phyloP scores from a whole-genome alignment of 495 filamentous ascomycete genomes.

The Tuber microsphaerosporum region DNA sequence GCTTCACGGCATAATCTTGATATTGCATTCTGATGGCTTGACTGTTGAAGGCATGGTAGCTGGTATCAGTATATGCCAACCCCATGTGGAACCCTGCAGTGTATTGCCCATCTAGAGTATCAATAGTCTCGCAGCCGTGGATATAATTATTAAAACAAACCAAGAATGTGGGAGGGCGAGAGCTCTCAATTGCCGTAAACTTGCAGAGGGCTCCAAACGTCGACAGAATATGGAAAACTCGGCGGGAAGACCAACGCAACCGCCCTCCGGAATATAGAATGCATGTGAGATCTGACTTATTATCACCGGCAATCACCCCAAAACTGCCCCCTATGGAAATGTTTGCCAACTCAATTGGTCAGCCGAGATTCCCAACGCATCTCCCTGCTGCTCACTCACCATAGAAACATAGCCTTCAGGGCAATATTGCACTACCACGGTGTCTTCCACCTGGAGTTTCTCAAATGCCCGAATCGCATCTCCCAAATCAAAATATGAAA shows the following conservation, averaged over 20 bases:
- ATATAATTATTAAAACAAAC: constrained; percentile 25
- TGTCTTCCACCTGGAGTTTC: constrained; percentile 26
- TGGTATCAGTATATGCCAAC: background rate
- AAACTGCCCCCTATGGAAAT: constrained; percentile 17
- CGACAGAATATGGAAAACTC: constrained; percentile 28
- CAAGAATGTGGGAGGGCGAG: constrained; percentile 28
- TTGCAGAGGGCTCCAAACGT: constrained; percentile 34
- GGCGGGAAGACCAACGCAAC: constrained; percentile 6
- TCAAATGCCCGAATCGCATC: constrained; percentile 28
- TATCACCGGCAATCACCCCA: constrained; percentile 3
- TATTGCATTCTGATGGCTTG: background rate
- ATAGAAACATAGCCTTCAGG: constrained; percentile 33
- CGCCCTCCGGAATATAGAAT: constrained; percentile 24
- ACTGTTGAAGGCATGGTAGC: background rate
- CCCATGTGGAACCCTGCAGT: constrained; percentile 7
- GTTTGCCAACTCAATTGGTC: constrained; percentile 24
- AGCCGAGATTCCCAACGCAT: background rate
- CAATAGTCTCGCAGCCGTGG: constrained; percentile 28
- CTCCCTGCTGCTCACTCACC: constrained; percentile 10
- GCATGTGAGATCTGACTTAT: constrained; percentile 25
- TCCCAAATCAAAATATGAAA: constrained; percentile 35
- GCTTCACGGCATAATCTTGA: background rate
- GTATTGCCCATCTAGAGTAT: constrained; percentile 39
- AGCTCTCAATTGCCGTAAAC: constrained; percentile 30
- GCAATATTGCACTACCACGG: constrained; percentile 33